A percentile compares a stretch with the other conserved stretches of the same genome.
Evolutionary conservation across 345 rosid species (phyloP).

Genomic region (Syzygium jambos): DNA sequence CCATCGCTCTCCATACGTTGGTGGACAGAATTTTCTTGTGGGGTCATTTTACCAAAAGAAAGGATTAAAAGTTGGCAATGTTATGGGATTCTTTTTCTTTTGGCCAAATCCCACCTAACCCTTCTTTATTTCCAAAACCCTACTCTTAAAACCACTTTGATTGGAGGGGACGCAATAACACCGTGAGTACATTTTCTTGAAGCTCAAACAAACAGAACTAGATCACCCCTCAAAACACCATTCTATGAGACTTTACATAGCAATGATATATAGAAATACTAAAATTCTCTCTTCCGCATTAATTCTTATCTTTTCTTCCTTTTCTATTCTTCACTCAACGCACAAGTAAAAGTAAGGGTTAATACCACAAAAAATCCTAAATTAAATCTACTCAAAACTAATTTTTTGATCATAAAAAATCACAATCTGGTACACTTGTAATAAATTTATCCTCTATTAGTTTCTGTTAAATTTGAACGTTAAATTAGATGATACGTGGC

Average conservation of each 20-base stretch:
- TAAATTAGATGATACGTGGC: no score
- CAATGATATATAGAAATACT: neutral
- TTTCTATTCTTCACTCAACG: neutral
- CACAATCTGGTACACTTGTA: no score
- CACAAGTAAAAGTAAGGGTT: neutral
- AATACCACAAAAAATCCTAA: no score
- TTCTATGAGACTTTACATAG: neutral
- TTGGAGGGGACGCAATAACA: neutral
- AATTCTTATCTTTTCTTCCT: neutral
- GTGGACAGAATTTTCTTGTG: neutral
- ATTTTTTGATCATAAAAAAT: no score
- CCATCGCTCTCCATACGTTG: accelerated
- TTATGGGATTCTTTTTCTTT: neutral
- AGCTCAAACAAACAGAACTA: neutral
- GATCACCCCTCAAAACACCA: neutral
- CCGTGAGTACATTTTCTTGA: neutral
- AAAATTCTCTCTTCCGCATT: neutral
- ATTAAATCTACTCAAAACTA: no score
- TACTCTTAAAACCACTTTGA: neutral
- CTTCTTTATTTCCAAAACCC: neutral
- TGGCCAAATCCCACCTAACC: neutral
- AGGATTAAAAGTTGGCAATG: neutral
- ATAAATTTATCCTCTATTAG: no score
- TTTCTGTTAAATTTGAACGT: no score
- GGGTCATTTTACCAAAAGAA: neutral